Base-by-base conservation (phyloP, 139 green algal species). In the Chlorella sp. region DNA sequence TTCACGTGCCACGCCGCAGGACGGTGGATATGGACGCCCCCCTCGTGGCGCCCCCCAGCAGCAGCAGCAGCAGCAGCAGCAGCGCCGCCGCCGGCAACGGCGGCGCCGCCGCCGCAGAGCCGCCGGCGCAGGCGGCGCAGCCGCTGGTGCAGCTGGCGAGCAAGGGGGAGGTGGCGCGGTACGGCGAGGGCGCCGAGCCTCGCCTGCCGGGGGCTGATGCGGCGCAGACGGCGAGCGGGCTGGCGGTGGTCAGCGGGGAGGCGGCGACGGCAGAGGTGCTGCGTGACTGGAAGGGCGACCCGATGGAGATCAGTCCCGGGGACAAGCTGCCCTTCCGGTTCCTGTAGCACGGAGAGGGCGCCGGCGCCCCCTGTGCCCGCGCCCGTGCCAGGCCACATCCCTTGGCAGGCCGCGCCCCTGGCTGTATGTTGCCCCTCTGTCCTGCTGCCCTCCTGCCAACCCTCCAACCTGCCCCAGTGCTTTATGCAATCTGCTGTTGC, bases 231-330 rank as follows among this genome's bases (percentile, higher is more conserved):
- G n/a, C 48, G 33, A 72, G 59, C 43, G 62, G 75, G 46, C 53
- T 84, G 38, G 41, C 64, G n/a, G 48, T 71, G 5, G 72, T 85
- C 27, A 63, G 29, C 33, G 62, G 48, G 1, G 60, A 72, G n/a
- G 62, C 77, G n/a, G 77, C 72, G 48, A 51, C 51, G 8, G 45
- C 74, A 40, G 29, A 84, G n/a, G 77, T 92, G 29, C 76, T 91
- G 33, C n/a, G n/a, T n/a, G 86, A 93, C 66, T 91, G 90, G 88
- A 94, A 94, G 67, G 91, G 91, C 0, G 91, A 95, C 5, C 87
- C 90, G 0, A 93, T 95, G 85, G 85, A 77, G 1, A 72, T 94
- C 53, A 93, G 93, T 27, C 89, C 89, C 17, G 83, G 83, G 2
- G 90, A 95, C 71, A 93, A 90, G 71, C 63, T 95, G 67, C 90